phyloP scores from a whole-genome alignment of 2,329 filamentous ascomycete genomes.

The Nothophoma quercina region DNA sequence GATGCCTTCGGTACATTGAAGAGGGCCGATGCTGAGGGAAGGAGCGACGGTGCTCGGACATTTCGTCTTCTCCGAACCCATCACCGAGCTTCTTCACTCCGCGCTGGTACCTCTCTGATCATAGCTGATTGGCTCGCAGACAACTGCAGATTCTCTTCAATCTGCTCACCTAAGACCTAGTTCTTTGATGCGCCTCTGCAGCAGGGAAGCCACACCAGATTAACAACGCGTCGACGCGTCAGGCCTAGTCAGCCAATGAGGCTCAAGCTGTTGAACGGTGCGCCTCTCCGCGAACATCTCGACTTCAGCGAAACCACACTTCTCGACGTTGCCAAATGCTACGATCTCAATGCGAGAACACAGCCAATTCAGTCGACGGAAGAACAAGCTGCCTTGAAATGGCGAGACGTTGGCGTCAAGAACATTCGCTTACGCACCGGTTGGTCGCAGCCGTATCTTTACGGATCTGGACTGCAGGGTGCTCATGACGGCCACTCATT shows the following conservation, averaged over 20 bases:
- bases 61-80: slow-evolving; percentile 13
- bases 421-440: slow-evolving; percentile 33
- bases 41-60: slow-evolving; percentile 9
- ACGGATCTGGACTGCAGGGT: slow-evolving; percentile 10
- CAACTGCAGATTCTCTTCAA: too few species aligned
- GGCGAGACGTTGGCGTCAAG: slow-evolving; percentile 34
- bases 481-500: slow-evolving; percentile 22
- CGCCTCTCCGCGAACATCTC: slow-evolving; percentile 64
- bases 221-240: slow-evolving; percentile 8
- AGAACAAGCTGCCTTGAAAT: slow-evolving; percentile 30
- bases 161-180: too few species aligned
- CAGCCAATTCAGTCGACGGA: background rate
- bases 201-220: too few species aligned
- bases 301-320: slow-evolving; percentile 63
- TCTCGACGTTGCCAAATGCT: slow-evolving; percentile 58
- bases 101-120: background rate
- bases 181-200: too few species aligned
- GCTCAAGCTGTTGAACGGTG: slow-evolving; percentile 63
- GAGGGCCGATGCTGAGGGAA: background rate
- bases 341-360: slow-evolving; percentile 41
- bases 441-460: slow-evolving; percentile 45
- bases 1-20: slow-evolving; percentile 2
- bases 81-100: background rate
- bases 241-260: slow-evolving; percentile 45
- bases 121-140: background rate